Conservation (phyloP, 139 green algal species). For the Coelastrella sp. region DNA sequence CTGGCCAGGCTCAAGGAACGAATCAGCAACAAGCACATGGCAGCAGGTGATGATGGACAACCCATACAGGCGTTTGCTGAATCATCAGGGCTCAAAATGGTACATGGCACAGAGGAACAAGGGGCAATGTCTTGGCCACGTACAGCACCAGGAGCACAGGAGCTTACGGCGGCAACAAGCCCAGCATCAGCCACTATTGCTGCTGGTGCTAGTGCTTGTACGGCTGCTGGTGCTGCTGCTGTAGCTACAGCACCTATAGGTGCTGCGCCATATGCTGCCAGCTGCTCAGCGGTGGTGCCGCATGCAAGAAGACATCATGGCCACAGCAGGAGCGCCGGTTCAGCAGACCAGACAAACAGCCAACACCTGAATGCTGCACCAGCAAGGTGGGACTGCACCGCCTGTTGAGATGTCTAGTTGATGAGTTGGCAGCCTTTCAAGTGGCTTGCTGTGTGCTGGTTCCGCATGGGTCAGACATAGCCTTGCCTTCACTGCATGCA, state of each 20-base stretch:
- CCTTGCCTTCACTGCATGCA: too few species aligned
- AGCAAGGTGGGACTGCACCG: not conserved
- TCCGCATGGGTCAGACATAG: too few species aligned
- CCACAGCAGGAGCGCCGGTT: not conserved
- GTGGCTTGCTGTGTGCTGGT: too few species aligned
- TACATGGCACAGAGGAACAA: too few species aligned
- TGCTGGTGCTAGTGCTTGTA: not conserved
- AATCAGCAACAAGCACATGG: not conserved
- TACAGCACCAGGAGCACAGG: not conserved
- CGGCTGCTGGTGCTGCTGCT: not conserved
- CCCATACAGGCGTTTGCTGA: not conserved
- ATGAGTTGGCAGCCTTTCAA: too few species aligned
- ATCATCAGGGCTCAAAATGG: not conserved
- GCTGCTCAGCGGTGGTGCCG: not conserved
- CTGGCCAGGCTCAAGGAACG: not conserved
- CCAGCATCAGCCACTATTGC: not conserved
- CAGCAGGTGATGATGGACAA: not conserved
- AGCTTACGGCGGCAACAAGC: not conserved
- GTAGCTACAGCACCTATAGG: too few species aligned
- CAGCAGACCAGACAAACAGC: not conserved
- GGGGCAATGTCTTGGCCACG: too few species aligned
- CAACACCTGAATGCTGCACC: not conserved
- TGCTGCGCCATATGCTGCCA: not conserved
- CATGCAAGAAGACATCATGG: not conserved
- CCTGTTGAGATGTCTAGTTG: not conserved